These are phyloP conservation scores for Pseudozyma tsukubaensis DNA, from an alignment of 1,284 basidiomycete species.

Conservation along the genomic window DNA sequence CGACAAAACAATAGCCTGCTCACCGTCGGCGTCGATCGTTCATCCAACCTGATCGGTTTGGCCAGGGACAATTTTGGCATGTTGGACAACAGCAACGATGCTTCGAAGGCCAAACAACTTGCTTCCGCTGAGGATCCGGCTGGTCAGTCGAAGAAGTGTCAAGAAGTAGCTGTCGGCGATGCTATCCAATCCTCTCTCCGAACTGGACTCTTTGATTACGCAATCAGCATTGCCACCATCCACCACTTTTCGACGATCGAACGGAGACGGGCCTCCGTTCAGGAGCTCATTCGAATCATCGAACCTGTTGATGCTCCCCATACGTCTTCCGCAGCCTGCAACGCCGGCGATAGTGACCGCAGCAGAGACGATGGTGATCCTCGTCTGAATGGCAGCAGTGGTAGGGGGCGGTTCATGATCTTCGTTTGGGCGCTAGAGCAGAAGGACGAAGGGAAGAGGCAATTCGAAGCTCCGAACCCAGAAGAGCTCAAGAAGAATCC, in stretches of 20 bases:
- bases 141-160: constrained; percentile 5
- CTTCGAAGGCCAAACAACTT: neutral
- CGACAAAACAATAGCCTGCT: constrained; percentile 34
- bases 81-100: constrained; percentile 1
- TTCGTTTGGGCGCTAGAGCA: constrained; percentile 99
- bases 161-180: constrained; percentile 66
- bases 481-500: constrained; percentile 14
- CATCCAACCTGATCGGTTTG: constrained; percentile 72
- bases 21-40: constrained; percentile 75
- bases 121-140: neutral
- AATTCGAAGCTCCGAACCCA: constrained; percentile 48
- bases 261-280: constrained; percentile 51
- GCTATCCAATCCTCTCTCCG: constrained; percentile 57
- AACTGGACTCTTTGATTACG: constrained; percentile 58
- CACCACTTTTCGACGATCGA: constrained; percentile 65
- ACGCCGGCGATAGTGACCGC: no score
- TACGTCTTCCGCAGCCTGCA: neutral
- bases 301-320: constrained; percentile 13
- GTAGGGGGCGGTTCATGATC: constrained; percentile 82
- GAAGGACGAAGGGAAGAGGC: constrained; percentile 71
- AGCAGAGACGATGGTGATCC: constrained; percentile 9
- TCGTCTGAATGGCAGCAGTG: constrained; percentile 10
- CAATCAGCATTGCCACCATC: constrained; percentile 67
- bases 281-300: constrained; percentile 60
- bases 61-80: constrained; percentile 54